phyloP scores from a whole-genome alignment of 2,329 filamentous ascomycete species.

The Apiospora saccharicola region DNA sequence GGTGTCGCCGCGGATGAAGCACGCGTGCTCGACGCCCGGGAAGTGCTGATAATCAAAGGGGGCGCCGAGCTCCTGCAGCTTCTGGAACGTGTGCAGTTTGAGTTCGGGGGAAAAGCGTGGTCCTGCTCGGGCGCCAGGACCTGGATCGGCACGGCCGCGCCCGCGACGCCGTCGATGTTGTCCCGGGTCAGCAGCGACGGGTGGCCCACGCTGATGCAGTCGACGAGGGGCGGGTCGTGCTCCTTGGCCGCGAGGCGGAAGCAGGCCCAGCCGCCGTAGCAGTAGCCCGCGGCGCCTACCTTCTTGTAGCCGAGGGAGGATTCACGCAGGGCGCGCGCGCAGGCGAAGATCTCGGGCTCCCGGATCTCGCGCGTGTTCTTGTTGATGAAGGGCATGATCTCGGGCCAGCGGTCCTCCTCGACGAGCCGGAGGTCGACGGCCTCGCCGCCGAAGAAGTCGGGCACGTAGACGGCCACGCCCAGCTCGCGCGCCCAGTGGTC shows the following conservation, averaged over 20 bases:
- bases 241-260: conserved; percentile 48
- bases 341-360: conserved; percentile 46
- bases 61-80: conserved; percentile 47
- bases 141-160: conserved; percentile 50
- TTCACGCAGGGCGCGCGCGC: conserved; percentile 44
- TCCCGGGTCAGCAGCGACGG: conserved; percentile 48
- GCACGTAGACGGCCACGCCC: conserved; percentile 54
- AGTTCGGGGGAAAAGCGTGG: conserved; percentile 51
- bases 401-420: conserved; percentile 37
- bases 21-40: conserved; percentile 56
- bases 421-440: conserved; percentile 39
- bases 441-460: conserved; percentile 48
- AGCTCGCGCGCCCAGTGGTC: conserved; percentile 55
- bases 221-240: conserved; percentile 47
- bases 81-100: conserved; percentile 51
- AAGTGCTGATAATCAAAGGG: conserved; percentile 60
- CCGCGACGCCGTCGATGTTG: conserved; percentile 51
- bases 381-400: conserved; percentile 49
- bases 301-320: too few species aligned
- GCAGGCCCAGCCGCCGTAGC: conserved; percentile 56
- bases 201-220: conserved; percentile 51
- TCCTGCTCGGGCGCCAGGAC: conserved; percentile 51
- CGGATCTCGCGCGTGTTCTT: conserved; percentile 48
- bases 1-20: conserved; percentile 50
- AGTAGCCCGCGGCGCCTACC: conserved; percentile 53